Conservation (phyloP, 1,139 yeast genomes). For the Suhomyces atakaporum region DNA sequence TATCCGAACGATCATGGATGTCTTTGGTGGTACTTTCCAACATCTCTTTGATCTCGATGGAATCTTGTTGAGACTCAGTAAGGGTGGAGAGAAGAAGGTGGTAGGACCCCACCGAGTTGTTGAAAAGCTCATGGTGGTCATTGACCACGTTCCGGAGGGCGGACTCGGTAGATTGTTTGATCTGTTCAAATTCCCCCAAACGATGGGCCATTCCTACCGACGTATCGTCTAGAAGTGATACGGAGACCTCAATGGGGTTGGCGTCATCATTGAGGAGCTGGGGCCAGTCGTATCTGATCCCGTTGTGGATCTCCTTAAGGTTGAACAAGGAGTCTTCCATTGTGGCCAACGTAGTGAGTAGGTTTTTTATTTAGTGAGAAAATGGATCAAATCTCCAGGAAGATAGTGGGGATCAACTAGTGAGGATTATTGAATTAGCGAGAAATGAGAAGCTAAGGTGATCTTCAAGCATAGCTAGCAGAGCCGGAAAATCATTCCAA, state of each 20-base stretch:
- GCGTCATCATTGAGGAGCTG: constrained; percentile 39
- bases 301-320: constrained; percentile 40
- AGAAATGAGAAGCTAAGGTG: too few relatives aligned
- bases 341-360: too few relatives aligned
- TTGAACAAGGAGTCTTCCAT: constrained; percentile 41
- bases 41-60: constrained; percentile 38
- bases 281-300: constrained; percentile 50
- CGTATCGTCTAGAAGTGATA: constrained; percentile 77
- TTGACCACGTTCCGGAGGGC: constrained; percentile 72
- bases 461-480: too few relatives aligned
- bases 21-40: constrained; percentile 51
- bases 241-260: constrained; percentile 82
- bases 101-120: constrained; percentile 52
- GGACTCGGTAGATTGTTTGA: constrained; percentile 55
- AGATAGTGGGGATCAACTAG: too few relatives aligned
- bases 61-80: constrained; percentile 56
- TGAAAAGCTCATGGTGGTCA: constrained; percentile 83
- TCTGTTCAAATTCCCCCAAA: constrained; percentile 55
- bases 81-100: constrained; percentile 52
- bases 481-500: too few relatives aligned
- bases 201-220: constrained; percentile 87
- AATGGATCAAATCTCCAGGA: neutral
- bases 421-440: too few relatives aligned
- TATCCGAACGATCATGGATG: constrained; percentile 55
- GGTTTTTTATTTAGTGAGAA: too few relatives aligned